Conservation (phyloP, 768 basidiomycete genomes). For the Termitomyces sp. region DNA sequence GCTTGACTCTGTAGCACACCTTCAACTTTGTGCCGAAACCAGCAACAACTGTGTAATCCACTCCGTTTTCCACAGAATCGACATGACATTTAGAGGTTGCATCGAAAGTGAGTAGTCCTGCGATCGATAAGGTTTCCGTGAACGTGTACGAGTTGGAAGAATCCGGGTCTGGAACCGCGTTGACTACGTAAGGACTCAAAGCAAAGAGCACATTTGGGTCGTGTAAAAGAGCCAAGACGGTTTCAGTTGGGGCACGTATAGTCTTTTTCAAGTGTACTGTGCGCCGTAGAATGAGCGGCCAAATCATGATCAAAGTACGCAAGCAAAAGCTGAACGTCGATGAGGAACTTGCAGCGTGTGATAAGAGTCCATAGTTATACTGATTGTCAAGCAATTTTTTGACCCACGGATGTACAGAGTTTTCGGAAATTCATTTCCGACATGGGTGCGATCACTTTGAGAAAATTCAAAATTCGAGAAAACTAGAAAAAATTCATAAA, state of each 20-base stretch:
- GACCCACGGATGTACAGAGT: too few species aligned
- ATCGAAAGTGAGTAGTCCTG: background rate
- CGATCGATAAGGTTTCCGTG: background rate
- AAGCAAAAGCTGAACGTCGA: background rate
- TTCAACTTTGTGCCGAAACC: background rate
- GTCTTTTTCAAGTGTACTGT: background rate
- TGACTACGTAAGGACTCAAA: background rate
- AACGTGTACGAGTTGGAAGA: background rate
- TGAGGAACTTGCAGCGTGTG: background rate
- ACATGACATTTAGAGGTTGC: background rate
- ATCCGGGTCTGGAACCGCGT: background rate
- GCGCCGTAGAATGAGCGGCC: background rate
- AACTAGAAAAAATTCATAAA: too few species aligned
- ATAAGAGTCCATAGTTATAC: background rate
- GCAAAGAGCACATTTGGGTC: background rate
- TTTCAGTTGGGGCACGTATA: background rate
- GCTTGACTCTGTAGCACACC: background rate
- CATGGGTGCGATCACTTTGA: too few species aligned
- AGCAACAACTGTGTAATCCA: background rate
- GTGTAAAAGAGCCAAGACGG: background rate
- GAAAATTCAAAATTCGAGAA: too few species aligned
- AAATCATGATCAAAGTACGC: background rate
- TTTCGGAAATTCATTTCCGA: too few species aligned
- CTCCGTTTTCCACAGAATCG: background rate
- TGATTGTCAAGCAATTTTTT: background rate